Base-by-base conservation (phyloP, 257 asterid genomes). In the Ilex aquifolium region DNA sequence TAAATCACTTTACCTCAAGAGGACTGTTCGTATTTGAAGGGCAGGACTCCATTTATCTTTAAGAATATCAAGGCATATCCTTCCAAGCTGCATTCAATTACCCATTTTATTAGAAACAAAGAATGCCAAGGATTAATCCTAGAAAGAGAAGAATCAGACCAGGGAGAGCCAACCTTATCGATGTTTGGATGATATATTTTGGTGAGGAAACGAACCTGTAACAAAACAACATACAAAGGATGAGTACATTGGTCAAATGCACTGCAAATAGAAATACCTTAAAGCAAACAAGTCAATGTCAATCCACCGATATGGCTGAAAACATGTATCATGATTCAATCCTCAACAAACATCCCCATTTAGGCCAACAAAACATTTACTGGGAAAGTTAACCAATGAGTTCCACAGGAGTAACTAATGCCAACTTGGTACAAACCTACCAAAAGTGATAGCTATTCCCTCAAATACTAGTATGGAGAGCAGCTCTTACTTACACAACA, bases 1-100 rank as follows among this genome's bases (percentile, higher is more conserved):
- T 11, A 46, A 46, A 46, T 46, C 51, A 3, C 51, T 46, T 53
- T 81, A 93, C 99, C 99, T 90, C 76, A 93, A 69, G 72, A 93
- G 96, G 31, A 93, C 99, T 29, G 99, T 93, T 78, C 99, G 88
- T 58, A 93, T 93, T 86, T 93, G 99, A 77, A 93, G 99, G 31
- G 99, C 99, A 10, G 99, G 99, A 72, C 99, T 93, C 99, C 99
- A 93, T 62, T 93, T 93, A 85, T 93, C 99, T 79, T 93, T 93
- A 4, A 93, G 97, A 71, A 93, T 93, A 74, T 93, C 99, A 21
- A 93, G 88, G 72, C 99, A 93, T 71, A 93, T 93, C 85, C 99
- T 90, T 72, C 99, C 99, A 71, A 93, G 99, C 99, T 93, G 86
- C 82, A 79, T 52, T 36, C 10, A 62, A 57, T 56, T 21, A 55